Evolutionary conservation across 2,329 filamentous ascomycete genomes (phyloP).

Genomic region (Colletotrichum acutatum): DNA sequence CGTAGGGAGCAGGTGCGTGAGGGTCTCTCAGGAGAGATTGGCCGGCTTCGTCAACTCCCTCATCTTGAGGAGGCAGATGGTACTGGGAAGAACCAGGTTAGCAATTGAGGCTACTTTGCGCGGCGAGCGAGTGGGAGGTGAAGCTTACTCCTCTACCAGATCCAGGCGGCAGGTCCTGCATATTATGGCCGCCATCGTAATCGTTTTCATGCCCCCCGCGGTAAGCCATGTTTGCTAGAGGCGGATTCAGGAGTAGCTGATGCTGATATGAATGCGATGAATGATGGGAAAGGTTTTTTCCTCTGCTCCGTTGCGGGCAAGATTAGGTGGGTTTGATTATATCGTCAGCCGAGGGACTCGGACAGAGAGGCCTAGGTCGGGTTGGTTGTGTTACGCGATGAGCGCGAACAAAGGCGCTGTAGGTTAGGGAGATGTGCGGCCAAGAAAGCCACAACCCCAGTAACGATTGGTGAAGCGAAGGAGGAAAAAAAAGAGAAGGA

Average conservation of each 20-base stretch:
- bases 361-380: constrained; percentile 11
- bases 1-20: constrained; percentile 59
- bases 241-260: constrained; percentile 17
- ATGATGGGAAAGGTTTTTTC: constrained; percentile 7
- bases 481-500: constrained; percentile 4
- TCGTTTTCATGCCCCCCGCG: constrained; percentile 66
- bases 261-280: background rate
- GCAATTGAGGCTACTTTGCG: constrained; percentile 14
- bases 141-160: constrained; percentile 64
- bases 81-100: constrained; percentile 53
- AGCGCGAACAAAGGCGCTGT: constrained; percentile 26
- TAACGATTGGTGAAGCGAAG: constrained; percentile 30
- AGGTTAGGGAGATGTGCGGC: constrained; percentile 27
- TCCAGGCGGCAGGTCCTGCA: constrained; percentile 73
- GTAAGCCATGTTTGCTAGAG: constrained; percentile 63
- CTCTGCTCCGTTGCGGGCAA: background rate
- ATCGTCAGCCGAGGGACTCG: constrained; percentile 4
- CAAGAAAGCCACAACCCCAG: constrained; percentile 35
- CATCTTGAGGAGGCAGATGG: constrained; percentile 67
- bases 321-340: constrained; percentile 22
- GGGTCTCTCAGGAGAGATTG: constrained; percentile 67
- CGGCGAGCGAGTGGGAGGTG: constrained; percentile 25
- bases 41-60: constrained; percentile 67
- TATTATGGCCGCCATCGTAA: constrained; percentile 68
- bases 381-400: constrained; percentile 13